Percentiles rank a stretch among this genome's conserved stretches.
Conservation (phyloP, 1,284 basidiomycete genomes). For the Schizophyllum amplum region DNA sequence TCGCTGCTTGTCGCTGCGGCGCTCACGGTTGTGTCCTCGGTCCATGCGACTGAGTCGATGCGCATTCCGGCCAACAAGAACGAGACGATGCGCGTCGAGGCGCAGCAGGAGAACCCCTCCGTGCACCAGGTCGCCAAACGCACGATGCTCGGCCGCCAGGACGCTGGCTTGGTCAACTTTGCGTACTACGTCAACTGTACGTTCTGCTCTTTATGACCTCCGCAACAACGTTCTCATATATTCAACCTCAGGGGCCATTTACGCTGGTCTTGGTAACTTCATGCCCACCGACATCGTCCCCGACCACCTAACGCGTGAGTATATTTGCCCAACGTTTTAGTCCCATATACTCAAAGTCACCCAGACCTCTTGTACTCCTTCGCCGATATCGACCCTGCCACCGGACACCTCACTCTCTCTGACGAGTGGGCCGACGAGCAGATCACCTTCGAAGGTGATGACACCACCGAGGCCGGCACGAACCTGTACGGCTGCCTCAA, state of each 20-base stretch:
- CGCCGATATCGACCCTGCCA: conserved; percentile 66
- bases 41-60: neutral
- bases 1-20: neutral
- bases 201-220: conserved; percentile 8
- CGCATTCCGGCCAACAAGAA: neutral
- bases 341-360: conserved; percentile 13
- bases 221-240: neutral
- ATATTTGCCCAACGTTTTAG: neutral
- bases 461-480: conserved; percentile 32
- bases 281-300: conserved; percentile 46
- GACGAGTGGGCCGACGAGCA: conserved; percentile 81
- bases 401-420: conserved; percentile 63
- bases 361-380: conserved; percentile 81
- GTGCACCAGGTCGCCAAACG: conserved; percentile 38
- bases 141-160: conserved; percentile 15
- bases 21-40: neutral
- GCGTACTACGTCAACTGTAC: conserved; percentile 64
- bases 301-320: conserved; percentile 40
- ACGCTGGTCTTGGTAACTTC: neutral
- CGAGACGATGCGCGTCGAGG: neutral
- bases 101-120: conserved; percentile 23
- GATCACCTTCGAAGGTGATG: conserved; percentile 29
- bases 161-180: conserved; percentile 38
- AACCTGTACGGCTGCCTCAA: conserved; percentile 87
- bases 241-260: neutral